Percentiles rank a stretch among this genome's conserved stretches.
phyloP scores from a whole-genome alignment of 768 basidiomycete species.

The Naematelia encephala region DNA sequence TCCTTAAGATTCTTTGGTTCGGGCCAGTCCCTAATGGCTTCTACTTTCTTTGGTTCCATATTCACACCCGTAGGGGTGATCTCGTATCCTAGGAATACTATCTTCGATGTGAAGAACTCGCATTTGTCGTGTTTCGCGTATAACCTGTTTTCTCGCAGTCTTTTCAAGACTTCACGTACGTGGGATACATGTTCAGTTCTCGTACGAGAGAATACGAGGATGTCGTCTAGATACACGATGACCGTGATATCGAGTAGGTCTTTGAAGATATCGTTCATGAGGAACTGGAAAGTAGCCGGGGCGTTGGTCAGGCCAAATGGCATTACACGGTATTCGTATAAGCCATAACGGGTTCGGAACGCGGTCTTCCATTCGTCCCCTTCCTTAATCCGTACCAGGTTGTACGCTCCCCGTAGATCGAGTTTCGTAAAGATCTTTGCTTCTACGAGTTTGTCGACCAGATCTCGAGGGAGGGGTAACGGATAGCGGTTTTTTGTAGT shows the following conservation, averaged over 20 bases:
- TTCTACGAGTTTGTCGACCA: slow-evolving; percentile 17
- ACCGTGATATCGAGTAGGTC: slow-evolving; percentile 19
- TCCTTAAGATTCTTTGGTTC: slow-evolving; percentile 47
- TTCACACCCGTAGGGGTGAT: slow-evolving; percentile 11
- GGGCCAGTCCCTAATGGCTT: slow-evolving; percentile 53
- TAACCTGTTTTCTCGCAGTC: slow-evolving; percentile 18
- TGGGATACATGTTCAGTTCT: slow-evolving; percentile 16
- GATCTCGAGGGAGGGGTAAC: slow-evolving; percentile 31
- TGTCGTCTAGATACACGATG: slow-evolving; percentile 33
- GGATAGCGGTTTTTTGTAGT: slow-evolving; percentile 30
- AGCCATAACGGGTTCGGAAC: slow-evolving; percentile 43
- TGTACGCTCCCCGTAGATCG: slow-evolving; percentile 53
- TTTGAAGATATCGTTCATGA: slow-evolving; percentile 27
- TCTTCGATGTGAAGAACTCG: slow-evolving; percentile 16
- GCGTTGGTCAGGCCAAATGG: slow-evolving; percentile 37
- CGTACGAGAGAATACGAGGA: slow-evolving; percentile 35
- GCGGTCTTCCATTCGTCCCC: slow-evolving; percentile 56
- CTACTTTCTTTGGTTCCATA: slow-evolving; percentile 55
- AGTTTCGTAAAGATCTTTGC: slow-evolving; percentile 31
- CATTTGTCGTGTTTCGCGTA: slow-evolving; percentile 29
- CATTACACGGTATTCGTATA: slow-evolving; percentile 31
- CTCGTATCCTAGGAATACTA: slow-evolving; percentile 34
- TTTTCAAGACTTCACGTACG: slow-evolving; percentile 14
- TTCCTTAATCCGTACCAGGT: slow-evolving; percentile 53
- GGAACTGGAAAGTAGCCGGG: slow-evolving; percentile 27